Evolutionary conservation across 2,329 filamentous ascomycete genomes (phyloP).

Genomic region (Claviceps africana): DNA sequence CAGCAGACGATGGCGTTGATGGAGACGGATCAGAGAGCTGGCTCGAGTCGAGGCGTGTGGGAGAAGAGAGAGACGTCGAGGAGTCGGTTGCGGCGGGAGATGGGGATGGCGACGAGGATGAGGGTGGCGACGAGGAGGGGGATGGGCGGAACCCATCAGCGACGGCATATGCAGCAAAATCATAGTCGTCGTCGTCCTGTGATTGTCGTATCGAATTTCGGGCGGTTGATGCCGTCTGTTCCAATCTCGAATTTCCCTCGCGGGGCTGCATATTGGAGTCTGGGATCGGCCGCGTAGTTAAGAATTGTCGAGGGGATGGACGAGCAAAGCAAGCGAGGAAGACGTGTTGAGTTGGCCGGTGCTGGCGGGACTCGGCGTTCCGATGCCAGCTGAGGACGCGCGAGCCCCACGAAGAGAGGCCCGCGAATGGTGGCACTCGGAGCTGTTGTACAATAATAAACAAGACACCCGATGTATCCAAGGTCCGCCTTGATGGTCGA

Average conservation of each 20-base stretch:
- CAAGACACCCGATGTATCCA: background rate
- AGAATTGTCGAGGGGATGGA: background rate
- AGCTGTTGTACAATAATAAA: background rate
- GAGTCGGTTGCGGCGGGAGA: background rate
- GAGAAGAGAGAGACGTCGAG: constrained; percentile 11
- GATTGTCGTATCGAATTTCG: constrained; percentile 28
- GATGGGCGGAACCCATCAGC: constrained; percentile 37
- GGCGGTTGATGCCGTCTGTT: constrained; percentile 29
- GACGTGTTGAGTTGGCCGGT: background rate
- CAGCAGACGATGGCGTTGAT: constrained; percentile 8
- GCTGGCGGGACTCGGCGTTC: constrained; percentile 1
- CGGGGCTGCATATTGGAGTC: constrained; percentile 27
- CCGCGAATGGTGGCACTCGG: background rate
- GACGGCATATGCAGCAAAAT: constrained; percentile 34
- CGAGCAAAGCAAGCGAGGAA: background rate
- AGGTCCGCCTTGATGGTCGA: background rate
- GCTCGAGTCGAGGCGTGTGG: constrained; percentile 5
- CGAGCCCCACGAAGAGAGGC: background rate
- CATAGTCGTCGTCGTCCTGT: constrained; percentile 29
- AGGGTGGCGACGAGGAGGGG: too few relatives aligned
- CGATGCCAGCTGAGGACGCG: background rate
- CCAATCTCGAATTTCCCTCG: constrained; percentile 24
- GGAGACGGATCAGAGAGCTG: constrained; percentile 6
- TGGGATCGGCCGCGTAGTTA: background rate
- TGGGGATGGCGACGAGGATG: too few relatives aligned